A percentile compares a stretch with the other conserved stretches of the same genome.
Conservation (phyloP, 805 yeast species). For the Candida anglica region DNA sequence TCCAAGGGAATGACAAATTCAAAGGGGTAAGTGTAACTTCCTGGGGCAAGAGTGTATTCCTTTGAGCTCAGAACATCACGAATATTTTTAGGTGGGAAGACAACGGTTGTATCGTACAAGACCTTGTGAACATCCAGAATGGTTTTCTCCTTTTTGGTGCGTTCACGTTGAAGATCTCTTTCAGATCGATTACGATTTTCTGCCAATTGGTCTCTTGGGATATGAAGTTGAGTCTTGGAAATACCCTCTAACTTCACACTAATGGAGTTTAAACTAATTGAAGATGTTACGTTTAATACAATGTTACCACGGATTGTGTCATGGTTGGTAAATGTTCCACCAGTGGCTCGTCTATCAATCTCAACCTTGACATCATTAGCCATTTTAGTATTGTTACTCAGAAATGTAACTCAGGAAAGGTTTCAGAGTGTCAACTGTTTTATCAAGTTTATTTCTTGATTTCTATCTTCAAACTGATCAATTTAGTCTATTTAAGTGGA, state of each 20-base stretch:
- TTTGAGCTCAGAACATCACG: conserved; percentile 38
- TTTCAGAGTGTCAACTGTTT: no score
- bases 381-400: no score
- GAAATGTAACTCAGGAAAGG: no score
- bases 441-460: no score
- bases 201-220: conserved; percentile 14
- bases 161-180: conserved; percentile 4
- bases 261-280: conserved; percentile 42
- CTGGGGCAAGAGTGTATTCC: conserved; percentile 47
- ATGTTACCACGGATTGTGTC: conserved; percentile 43
- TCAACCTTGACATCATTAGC: conserved; percentile 25
- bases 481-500: no score
- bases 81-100: conserved; percentile 51
- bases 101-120: conserved; percentile 45
- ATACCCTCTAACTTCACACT: conserved; percentile 53
- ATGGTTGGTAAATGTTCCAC: conserved; percentile 45
- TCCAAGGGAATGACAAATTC: conserved; percentile 41
- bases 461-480: no score
- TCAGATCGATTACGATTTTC: background rate
- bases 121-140: conserved; percentile 41
- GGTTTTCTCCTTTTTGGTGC: conserved; percentile 13
- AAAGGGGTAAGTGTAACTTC: conserved; percentile 48
- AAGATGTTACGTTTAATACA: conserved; percentile 31
- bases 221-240: conserved; percentile 31
- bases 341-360: conserved; percentile 26